These are phyloP conservation scores for Puccinia horiana DNA, from an alignment of 1,284 basidiomycete genomes.

Conservation along the genomic window DNA sequence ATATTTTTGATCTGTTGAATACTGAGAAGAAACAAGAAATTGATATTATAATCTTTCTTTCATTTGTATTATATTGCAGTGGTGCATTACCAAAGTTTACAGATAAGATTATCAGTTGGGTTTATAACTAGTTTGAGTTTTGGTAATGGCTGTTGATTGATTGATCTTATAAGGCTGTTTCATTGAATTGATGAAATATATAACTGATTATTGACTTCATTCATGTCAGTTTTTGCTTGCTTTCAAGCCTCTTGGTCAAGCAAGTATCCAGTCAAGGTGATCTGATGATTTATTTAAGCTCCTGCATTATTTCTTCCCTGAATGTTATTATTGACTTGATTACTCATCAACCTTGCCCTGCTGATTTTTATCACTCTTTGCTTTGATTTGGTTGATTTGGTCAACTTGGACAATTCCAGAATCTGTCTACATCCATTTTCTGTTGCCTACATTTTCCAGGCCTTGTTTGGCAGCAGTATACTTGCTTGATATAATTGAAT, in stretches of 20 bases:
- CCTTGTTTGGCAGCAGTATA: too few relatives aligned
- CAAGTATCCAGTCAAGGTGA: slow-evolving; percentile 24
- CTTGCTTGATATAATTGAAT: too few relatives aligned
- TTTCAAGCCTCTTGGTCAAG: slow-evolving; percentile 14
- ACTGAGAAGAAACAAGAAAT: too few relatives aligned
- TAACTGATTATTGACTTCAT: slow-evolving; percentile 8
- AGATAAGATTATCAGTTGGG: too few relatives aligned
- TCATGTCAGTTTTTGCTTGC: background rate
- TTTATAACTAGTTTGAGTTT: too few relatives aligned
- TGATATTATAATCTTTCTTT: too few relatives aligned
- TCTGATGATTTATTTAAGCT: background rate
- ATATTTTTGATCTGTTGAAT: too few relatives aligned
- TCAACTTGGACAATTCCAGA: background rate
- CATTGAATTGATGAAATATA: too few relatives aligned
- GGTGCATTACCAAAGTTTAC: too few relatives aligned
- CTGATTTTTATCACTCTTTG: slow-evolving; percentile 15
- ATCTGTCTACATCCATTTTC: background rate
- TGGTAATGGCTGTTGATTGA: too few relatives aligned
- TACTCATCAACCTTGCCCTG: background rate
- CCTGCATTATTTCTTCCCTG: slow-evolving; percentile 2
- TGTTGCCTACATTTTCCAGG: slow-evolving; percentile 17
- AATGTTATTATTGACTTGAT: slow-evolving; percentile 1
- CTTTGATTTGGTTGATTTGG: background rate
- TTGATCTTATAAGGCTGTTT: too few relatives aligned
- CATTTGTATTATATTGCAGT: too few relatives aligned